phyloP scores from a whole-genome alignment of 768 basidiomycete genomes.

The Russula compacta region DNA sequence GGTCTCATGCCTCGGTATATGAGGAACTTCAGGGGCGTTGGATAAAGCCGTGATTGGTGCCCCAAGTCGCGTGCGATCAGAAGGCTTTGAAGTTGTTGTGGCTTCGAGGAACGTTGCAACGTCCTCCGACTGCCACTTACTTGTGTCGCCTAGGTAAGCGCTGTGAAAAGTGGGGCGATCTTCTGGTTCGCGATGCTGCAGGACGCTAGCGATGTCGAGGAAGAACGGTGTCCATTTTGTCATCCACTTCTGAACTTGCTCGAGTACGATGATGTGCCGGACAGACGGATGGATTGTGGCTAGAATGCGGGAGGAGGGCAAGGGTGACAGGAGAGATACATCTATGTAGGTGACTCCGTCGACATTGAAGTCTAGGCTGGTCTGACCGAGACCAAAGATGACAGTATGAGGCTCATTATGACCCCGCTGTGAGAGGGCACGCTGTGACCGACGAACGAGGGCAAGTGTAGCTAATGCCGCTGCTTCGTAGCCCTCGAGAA shows the following conservation, averaged over 20 bases:
- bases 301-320: conserved; percentile 48
- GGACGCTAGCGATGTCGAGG: conserved; percentile 65
- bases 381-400: conserved; percentile 59
- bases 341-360: conserved; percentile 57
- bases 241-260: conserved; percentile 68
- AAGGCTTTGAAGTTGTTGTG: conserved; percentile 30
- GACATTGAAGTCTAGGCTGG: conserved; percentile 34
- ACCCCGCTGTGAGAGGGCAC: conserved; percentile 46
- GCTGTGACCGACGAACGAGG: conserved; percentile 51
- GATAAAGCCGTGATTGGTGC: conserved; percentile 24
- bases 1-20: conserved; percentile 83
- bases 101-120: conserved; percentile 45
- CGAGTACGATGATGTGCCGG: conserved; percentile 67
- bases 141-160: conserved; percentile 48
- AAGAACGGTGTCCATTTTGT: conserved; percentile 84
- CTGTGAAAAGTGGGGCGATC: conserved; percentile 49
- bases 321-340: conserved; percentile 60
- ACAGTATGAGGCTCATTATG: conserved; percentile 51
- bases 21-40: conserved; percentile 35
- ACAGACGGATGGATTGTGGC: conserved; percentile 51
- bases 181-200: conserved; percentile 49
- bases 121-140: conserved; percentile 33
- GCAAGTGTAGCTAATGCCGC: conserved; percentile 57
- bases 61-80: conserved; percentile 44
- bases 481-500: conserved; percentile 57